Percentiles rank a stretch among this genome's conserved stretches.
These are phyloP conservation scores for Pseudomassariella vexata DNA, from an alignment of 2,329 filamentous ascomycete genomes.

Conservation along the genomic window DNA sequence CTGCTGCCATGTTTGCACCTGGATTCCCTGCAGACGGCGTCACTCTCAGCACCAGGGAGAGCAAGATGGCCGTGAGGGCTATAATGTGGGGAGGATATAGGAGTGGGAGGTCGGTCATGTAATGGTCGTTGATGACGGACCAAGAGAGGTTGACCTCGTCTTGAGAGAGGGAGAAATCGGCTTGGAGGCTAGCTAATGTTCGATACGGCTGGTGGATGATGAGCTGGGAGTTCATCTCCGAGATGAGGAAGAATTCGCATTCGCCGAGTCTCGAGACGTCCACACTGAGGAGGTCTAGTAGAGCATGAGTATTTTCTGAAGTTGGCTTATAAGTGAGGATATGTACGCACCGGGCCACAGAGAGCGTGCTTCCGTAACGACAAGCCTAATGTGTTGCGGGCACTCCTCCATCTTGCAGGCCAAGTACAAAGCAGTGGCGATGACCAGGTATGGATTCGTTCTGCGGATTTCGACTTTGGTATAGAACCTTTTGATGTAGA, in stretches of 20 bases:
- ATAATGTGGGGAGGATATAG: slow-evolving; percentile 82
- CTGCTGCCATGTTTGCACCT: slow-evolving; percentile 41
- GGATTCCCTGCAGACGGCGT: slow-evolving; percentile 20
- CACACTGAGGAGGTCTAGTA: slow-evolving; percentile 59
- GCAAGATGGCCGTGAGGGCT: slow-evolving; percentile 78
- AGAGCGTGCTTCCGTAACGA: slow-evolving; percentile 78
- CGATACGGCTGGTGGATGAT: slow-evolving; percentile 91
- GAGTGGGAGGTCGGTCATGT: slow-evolving; percentile 84
- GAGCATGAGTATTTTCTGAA: not conserved
- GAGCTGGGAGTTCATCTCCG: slow-evolving; percentile 82
- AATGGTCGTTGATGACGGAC: slow-evolving; percentile 86
- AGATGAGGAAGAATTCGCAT: slow-evolving; percentile 89
- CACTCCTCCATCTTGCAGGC: slow-evolving; percentile 98
- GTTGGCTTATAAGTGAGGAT: not conserved
- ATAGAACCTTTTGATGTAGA: slow-evolving; percentile 94
- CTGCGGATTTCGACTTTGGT: slow-evolving; percentile 82
- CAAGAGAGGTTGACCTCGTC: slow-evolving; percentile 76
- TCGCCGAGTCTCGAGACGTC: slow-evolving; percentile 85
- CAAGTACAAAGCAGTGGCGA: slow-evolving; percentile 90
- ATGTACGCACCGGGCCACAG: slow-evolving; percentile 64
- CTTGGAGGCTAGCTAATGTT: slow-evolving; percentile 65
- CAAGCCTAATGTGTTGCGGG: slow-evolving; percentile 89
- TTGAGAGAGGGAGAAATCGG: slow-evolving; percentile 63
- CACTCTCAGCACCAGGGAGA: slow-evolving; percentile 77
- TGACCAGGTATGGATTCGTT: slow-evolving; percentile 88